These are phyloP conservation scores for Ammopiptanthus mongolicus DNA, from an alignment of 306 rosid genomes.

Conservation along the genomic window DNA sequence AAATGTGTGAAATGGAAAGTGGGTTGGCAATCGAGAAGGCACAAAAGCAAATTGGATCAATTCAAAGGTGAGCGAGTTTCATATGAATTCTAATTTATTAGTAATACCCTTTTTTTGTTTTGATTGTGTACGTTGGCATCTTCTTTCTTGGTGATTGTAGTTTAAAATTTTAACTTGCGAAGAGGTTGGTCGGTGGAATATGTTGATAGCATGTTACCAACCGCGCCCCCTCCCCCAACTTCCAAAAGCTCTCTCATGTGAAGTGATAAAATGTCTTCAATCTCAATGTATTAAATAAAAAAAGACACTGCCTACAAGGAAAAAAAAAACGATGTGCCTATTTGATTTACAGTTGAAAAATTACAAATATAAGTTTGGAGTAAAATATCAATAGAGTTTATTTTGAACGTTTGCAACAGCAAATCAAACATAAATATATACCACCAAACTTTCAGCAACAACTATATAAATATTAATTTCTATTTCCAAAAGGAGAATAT, in stretches of 20 bases:
- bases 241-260: constrained; percentile 23
- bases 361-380: too few species aligned
- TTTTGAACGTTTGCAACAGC: too few species aligned
- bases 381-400: too few species aligned
- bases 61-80: not conserved
- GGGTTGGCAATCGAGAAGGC: not conserved
- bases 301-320: not conserved
- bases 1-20: not conserved
- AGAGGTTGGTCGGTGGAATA: constrained; percentile 18
- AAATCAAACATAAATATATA: too few species aligned
- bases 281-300: constrained; percentile 21
- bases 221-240: not conserved
- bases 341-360: too few species aligned
- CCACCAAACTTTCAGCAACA: not conserved
- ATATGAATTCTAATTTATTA: not conserved
- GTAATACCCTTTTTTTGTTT: not conserved
- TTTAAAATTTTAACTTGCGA: not conserved
- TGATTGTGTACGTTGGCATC: constrained; percentile 13
- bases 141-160: not conserved
- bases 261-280: constrained; percentile 1
- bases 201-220: constrained; percentile 1
- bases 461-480: not conserved
- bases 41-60: not conserved
- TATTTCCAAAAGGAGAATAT: not conserved
- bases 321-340: too few species aligned